Percentiles rank a stretch among this genome's conserved stretches.
Conservation (phyloP, 768 basidiomycete species). For the Chlorophyllum brunneum region DNA sequence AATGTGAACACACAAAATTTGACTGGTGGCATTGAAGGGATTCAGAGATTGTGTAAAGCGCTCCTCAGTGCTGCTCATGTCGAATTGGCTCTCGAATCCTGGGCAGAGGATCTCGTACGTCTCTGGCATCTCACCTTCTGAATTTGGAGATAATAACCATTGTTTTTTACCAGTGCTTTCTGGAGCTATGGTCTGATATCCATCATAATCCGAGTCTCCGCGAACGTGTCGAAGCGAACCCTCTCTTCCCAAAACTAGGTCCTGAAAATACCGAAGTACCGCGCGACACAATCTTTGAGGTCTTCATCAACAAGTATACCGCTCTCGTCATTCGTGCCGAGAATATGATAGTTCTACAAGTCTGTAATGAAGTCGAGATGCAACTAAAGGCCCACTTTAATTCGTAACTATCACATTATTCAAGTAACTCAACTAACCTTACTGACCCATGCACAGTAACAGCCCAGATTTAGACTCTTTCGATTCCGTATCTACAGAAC, state of each 20-base stretch:
- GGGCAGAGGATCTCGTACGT: conserved; percentile 89
- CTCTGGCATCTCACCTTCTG: background rate
- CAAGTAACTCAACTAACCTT: background rate
- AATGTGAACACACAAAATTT: conserved; percentile 58
- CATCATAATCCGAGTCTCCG: conserved; percentile 56
- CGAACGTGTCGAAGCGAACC: conserved; percentile 42
- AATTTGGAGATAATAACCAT: conserved; percentile 2
- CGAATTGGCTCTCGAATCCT: conserved; percentile 61
- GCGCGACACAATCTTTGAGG: conserved; percentile 76
- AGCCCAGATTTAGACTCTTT: background rate
- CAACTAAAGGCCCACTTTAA: conserved; percentile 71
- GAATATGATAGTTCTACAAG: conserved; percentile 81
- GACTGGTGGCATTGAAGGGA: conserved; percentile 81
- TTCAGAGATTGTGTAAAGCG: conserved; percentile 82
- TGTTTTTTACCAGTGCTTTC: conserved; percentile 65
- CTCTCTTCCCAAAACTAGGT: conserved; percentile 44
- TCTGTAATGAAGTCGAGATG: conserved; percentile 77
- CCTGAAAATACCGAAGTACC: conserved; percentile 31
- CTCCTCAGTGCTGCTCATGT: conserved; percentile 78
- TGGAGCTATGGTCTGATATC: conserved; percentile 86
- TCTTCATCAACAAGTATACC: conserved; percentile 62
- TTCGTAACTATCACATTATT: conserved; percentile 30
- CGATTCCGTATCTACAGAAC: background rate
- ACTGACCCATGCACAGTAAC: conserved; percentile 1
- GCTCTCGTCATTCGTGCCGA: conserved; percentile 68